phyloP scores from a whole-genome alignment of 192 early-diverging fungal species.

The Mycoemilia scoparia region DNA sequence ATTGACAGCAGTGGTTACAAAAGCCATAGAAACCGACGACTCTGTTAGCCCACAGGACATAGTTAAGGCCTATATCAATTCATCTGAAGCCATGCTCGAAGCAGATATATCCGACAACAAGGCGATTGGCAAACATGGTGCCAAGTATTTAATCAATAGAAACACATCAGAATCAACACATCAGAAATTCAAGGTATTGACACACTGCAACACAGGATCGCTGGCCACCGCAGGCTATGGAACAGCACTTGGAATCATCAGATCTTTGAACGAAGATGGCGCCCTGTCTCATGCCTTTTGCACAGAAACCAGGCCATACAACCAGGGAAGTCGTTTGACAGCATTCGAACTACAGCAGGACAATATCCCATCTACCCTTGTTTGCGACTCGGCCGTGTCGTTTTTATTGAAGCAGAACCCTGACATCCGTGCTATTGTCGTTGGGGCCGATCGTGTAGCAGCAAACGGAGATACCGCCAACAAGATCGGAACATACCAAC shows the following conservation, averaged over 20 bases:
- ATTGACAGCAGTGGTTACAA: slow-evolving; percentile 10
- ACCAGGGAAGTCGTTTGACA: slow-evolving; percentile 89
- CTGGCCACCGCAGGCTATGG: slow-evolving; percentile 70
- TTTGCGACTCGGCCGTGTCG: slow-evolving; percentile 85
- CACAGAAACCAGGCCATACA: slow-evolving; percentile 95
- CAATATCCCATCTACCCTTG: slow-evolving; percentile 75
- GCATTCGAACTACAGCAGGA: slow-evolving; percentile 88
- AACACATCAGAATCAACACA: slow-evolving; percentile 28
- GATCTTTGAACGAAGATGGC: slow-evolving; percentile 31
- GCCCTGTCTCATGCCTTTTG: slow-evolving; percentile 64
- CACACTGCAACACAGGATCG: slow-evolving; percentile 95
- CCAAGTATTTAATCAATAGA: too few relatives aligned
- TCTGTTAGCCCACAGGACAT: slow-evolving; percentile 23
- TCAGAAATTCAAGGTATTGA: slow-evolving; percentile 42
- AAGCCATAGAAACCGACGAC: background rate
- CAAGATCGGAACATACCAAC: slow-evolving; percentile 97
- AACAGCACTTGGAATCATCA: slow-evolving; percentile 88
- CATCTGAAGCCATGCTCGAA: slow-evolving; percentile 68
- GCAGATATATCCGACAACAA: slow-evolving; percentile 76
- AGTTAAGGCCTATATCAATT: slow-evolving; percentile 40
- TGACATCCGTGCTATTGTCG: slow-evolving; percentile 65
- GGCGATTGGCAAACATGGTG: slow-evolving; percentile 66
- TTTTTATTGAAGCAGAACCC: slow-evolving; percentile 45
- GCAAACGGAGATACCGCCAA: slow-evolving; percentile 96
- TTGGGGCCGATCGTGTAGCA: slow-evolving; percentile 92